Evolutionary conservation across 2,329 filamentous ascomycete species (phyloP), one percentile per base, ranked within the genome.

Genomic region (Penicillium sclerotiorum): DNA sequence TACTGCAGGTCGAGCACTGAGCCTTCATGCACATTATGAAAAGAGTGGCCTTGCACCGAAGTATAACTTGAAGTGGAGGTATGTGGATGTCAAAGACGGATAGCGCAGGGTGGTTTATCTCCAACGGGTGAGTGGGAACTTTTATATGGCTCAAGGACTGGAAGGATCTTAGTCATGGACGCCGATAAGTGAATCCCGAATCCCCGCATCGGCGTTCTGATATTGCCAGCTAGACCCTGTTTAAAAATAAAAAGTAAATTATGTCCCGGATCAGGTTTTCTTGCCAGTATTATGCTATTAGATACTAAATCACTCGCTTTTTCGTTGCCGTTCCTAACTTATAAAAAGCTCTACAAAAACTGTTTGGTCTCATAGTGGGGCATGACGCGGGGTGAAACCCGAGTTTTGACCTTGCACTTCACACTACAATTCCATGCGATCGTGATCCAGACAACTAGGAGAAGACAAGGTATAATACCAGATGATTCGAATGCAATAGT

Each of bases 11-110:
- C 54, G 73, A 72, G 71, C 86, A 89, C 52, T 73, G 79, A 20
- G 82, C 80, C 68, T 82, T 82, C 70, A 78, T 85, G 68, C 86
- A 89, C 86, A 89, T 89, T 25, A 15, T 60, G 51, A 27, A 38
- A 8, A 18, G 9, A 12, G 9, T 45, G 37, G 7, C 17, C 23
- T 25, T 12, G 12, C 11, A 9, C 28, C 18, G 3, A 8, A 21
- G 18, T 3, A 17, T 5, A 4, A 5, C 2, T 39, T 36, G 33
- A 17, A 17, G 15, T 22, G 15, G 20, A 18, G 21, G 3, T 15
- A 2, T 4, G 5, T 35, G 20, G 15, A 17, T 36, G 6, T 18
- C 15, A 11, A 17, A 17, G 15, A 36, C 33, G n/a, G 33, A 18
- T n/a, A 8, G 3, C 9, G 15, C 7, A 13, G 9, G 1, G 17